Base-by-base conservation (phyloP, 2,329 filamentous ascomycete species). In the Rosellinia necatrix region DNA sequence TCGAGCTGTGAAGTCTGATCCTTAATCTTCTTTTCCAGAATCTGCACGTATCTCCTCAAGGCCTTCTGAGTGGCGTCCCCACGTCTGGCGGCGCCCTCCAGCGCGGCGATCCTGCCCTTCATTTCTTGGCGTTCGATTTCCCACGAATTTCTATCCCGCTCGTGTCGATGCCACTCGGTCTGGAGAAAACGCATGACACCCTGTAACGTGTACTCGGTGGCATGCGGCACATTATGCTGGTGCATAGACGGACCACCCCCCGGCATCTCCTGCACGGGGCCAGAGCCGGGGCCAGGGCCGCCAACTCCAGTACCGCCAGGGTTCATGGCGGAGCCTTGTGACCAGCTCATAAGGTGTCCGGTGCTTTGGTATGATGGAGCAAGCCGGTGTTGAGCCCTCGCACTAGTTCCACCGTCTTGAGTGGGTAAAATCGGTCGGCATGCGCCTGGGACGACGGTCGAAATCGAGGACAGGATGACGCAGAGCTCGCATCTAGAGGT, bases 91-190 rank as follows among this genome's bases (percentile, higher is more conserved):
- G 96, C 91, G 51, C 94, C 94, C 75, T 99, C 94, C 63, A 97
- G 84, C 68, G 90, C 89, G 48, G 93, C 93, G 76, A 99, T 97
- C 70, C 96, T 88, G 65, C 91, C 92, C 79, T 96, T 96, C 94
- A 99, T 97, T 78, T 99, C 94, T 68, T 96, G 94, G 71, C 92
- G 88, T 76, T 99, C 94, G 72, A 99, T 99, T 75, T 99, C 94
- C 94, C 94, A 99, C 32, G 92, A 88, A 76, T 99, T 99, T 68
- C 94, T 87, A 71, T 97, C 94, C 75, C 94, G 90, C 76, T 99
- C 94, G 74, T 99, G 93, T 65, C 91, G 89, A 76, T 99, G 94
- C 94, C 94, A 99, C 83, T 99, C 93, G 43, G 94, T 94, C 77
- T 99, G 94, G 34, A 99, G 85, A 74, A 99, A 99, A 75, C 94